A percentile compares a stretch with the other conserved stretches of the same genome.
phyloP scores from a whole-genome alignment of 2,329 filamentous ascomycete genomes.

The Alternaria viburni region DNA sequence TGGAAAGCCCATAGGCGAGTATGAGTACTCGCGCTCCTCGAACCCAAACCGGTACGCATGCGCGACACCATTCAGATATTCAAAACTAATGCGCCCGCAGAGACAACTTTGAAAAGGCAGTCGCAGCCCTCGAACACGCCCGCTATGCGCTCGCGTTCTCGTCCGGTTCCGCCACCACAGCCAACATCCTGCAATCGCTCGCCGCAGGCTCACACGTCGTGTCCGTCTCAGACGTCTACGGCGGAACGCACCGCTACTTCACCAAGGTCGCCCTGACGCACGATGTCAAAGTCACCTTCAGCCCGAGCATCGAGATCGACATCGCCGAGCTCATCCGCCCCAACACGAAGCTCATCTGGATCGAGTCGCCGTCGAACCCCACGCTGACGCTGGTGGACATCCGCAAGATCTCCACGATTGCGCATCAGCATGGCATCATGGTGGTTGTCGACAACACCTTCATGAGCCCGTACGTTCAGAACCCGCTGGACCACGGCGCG shows the following conservation, averaged over 20 bases:
- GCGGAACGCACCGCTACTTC: slow-evolving; percentile 97
- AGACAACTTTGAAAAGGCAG: slow-evolving; percentile 88
- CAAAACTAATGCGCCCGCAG: slow-evolving; percentile 49
- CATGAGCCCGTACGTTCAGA: slow-evolving; percentile 94
- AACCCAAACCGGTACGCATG: slow-evolving; percentile 78
- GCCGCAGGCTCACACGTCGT: slow-evolving; percentile 92
- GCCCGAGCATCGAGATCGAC: slow-evolving; percentile 88
- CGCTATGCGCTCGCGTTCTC: slow-evolving; percentile 93
- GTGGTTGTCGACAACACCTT: slow-evolving; percentile 99
- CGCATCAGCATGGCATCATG: slow-evolving; percentile 85
- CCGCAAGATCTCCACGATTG: slow-evolving; percentile 78
- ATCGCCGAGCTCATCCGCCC: slow-evolving; percentile 82
- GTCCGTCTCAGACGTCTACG: slow-evolving; percentile 96
- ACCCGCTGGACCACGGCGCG: slow-evolving; percentile 91
- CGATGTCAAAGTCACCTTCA: slow-evolving; percentile 93
- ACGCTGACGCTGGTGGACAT: slow-evolving; percentile 94
- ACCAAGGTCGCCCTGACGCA: slow-evolving; percentile 96
- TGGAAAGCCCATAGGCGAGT: slow-evolving; percentile 83
- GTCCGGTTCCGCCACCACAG: slow-evolving; percentile 92
- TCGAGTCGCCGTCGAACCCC: slow-evolving; percentile 93
- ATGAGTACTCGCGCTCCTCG: slow-evolving; percentile 91
- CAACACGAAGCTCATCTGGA: slow-evolving; percentile 95
- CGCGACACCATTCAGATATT: not conserved
- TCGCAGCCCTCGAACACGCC: slow-evolving; percentile 91
- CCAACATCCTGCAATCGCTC: slow-evolving; percentile 89